phyloP scores from a whole-genome alignment of 2,329 filamentous ascomycete genomes.

The Scedosporium boydii region DNA sequence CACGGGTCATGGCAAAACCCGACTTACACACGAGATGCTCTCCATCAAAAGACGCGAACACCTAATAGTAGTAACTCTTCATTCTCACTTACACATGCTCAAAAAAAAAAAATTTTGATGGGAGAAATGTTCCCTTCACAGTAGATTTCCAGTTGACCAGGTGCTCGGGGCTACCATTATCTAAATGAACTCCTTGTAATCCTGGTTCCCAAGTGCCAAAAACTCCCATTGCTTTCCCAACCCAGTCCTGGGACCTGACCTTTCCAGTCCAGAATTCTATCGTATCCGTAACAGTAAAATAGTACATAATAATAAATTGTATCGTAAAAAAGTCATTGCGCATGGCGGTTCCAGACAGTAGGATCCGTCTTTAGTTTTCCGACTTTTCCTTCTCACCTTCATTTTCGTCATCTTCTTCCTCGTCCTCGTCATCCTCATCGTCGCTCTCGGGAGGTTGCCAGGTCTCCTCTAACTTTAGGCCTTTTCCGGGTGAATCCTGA shows the following conservation, averaged over 20 bases:
- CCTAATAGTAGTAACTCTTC: too few relatives aligned
- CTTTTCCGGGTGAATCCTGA: slow-evolving; percentile 47
- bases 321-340: not conserved
- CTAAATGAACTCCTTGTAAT: not conserved
- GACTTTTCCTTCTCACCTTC: slow-evolving; percentile 32
- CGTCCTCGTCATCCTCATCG: slow-evolving; percentile 32
- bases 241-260: not conserved
- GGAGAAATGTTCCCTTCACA: not conserved
- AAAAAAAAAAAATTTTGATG: not conserved
- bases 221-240: not conserved
- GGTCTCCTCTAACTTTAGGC: slow-evolving; percentile 72
- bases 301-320: not conserved
- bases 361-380: slow-evolving; percentile 13
- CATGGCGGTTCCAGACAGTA: not conserved
- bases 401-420: slow-evolving; percentile 26
- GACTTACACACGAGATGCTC: too few relatives aligned
- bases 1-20: too few relatives aligned
- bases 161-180: not conserved
- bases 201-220: not conserved
- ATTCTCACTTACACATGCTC: not conserved
- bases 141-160: not conserved
- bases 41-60: too few relatives aligned
- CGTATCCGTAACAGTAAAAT: slow-evolving; percentile 1
- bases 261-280: not conserved
- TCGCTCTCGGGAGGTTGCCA: slow-evolving; percentile 62